A percentile compares a stretch with the other conserved stretches of the same genome.
Conservation (phyloP, 805 yeast species). For the Alloascoidea africana region DNA sequence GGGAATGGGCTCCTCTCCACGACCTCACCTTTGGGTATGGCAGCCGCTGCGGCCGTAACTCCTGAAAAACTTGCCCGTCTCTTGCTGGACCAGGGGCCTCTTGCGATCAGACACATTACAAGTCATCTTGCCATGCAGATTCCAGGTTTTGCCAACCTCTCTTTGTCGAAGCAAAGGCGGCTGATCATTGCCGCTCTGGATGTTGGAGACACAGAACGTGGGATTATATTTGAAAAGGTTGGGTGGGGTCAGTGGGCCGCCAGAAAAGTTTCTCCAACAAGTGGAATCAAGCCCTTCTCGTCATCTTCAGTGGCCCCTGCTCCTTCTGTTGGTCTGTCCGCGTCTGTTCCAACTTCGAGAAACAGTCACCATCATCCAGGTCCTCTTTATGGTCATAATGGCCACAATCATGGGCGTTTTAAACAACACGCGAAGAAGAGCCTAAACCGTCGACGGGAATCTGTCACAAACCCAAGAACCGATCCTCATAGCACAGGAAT, state of each 20-base stretch:
- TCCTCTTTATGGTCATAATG: too few species aligned
- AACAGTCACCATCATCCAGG: too few species aligned
- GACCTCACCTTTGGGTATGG: slow-evolving; percentile 76
- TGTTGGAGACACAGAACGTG: slow-evolving; percentile 36
- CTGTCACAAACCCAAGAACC: background rate
- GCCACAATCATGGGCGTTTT: background rate
- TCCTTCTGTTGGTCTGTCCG: background rate
- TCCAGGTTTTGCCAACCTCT: slow-evolving; percentile 63
- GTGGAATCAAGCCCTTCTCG: too few species aligned
- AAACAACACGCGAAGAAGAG: background rate
- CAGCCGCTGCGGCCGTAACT: slow-evolving; percentile 76
- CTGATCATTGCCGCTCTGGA: slow-evolving; percentile 84
- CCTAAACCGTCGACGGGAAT: background rate
- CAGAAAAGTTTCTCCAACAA: slow-evolving; percentile 23
- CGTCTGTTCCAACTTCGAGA: too few species aligned
- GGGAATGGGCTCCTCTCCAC: slow-evolving; percentile 21
- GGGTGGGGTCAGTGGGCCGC: slow-evolving; percentile 99
- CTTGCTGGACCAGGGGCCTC: slow-evolving; percentile 62
- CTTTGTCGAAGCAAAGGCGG: slow-evolving; percentile 79
- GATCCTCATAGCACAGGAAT: background rate
- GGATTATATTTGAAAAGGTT: slow-evolving; percentile 72
- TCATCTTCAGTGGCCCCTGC: too few species aligned
- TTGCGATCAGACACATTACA: slow-evolving; percentile 84
- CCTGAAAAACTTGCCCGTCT: slow-evolving; percentile 61
- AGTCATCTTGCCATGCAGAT: slow-evolving; percentile 61